phyloP scores from a whole-genome alignment of 768 basidiomycete species.

The Multifurca ochricompacta region DNA sequence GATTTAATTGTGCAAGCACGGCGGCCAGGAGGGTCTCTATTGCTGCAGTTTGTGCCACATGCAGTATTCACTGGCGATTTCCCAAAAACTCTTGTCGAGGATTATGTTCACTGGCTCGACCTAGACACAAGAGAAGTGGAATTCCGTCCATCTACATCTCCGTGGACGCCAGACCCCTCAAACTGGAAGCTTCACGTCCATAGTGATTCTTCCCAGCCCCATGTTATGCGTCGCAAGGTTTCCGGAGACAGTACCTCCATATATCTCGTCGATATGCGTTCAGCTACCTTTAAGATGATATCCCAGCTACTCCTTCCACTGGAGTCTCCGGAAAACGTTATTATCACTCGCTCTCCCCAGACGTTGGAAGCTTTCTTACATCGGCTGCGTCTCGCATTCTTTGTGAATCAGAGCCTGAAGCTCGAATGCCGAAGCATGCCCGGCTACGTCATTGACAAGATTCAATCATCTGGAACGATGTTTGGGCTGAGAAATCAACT shows the following conservation, averaged over 20 bases:
- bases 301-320: neutral
- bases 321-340: neutral
- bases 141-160: conserved; percentile 27
- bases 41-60: conserved; percentile 29
- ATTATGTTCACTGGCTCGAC: conserved; percentile 32
- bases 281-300: neutral
- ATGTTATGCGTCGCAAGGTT: neutral
- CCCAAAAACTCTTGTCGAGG: conserved; percentile 26
- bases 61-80: conserved; percentile 26
- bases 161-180: conserved; percentile 25
- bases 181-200: conserved; percentile 25
- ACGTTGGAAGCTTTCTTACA: conserved; percentile 28
- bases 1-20: neutral
- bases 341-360: neutral
- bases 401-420: conserved; percentile 24
- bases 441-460: conserved; percentile 34
- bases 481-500: conserved; percentile 35
- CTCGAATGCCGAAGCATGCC: conserved; percentile 37
- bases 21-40: neutral
- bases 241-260: neutral
- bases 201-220: neutral
- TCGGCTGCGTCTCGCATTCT: conserved; percentile 37
- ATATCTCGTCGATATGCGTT: conserved; percentile 5
- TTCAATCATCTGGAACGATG: conserved; percentile 38
- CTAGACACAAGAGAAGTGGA: conserved; percentile 23